phyloP scores from a whole-genome alignment of 305 asterid species.

The Solanum aculeatissimum region DNA sequence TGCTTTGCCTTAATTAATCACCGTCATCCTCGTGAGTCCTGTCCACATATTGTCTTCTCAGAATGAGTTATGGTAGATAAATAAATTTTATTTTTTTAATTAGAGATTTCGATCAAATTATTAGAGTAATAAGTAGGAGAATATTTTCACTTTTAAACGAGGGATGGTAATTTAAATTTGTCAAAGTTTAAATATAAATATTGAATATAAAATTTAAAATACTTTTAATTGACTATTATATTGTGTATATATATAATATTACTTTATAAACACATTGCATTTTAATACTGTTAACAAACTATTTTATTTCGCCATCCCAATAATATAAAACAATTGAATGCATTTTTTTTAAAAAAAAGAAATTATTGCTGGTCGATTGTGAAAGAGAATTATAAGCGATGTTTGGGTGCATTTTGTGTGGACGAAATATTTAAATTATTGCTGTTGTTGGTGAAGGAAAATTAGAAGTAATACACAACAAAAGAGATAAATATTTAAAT shows the following conservation, averaged over 20 bases:
- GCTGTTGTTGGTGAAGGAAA: neutral
- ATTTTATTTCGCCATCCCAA: neutral
- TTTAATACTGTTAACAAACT: neutral
- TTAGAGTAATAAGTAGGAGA: neutral
- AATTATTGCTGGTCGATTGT: neutral
- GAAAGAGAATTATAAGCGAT: neutral
- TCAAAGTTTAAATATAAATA: no score
- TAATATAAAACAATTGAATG: neutral
- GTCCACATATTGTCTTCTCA: neutral
- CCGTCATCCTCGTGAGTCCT: neutral
- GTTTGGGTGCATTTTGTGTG: neutral
- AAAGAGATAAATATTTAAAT: neutral
- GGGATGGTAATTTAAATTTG: no score
- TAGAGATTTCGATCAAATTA: no score
- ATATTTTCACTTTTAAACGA: no score
- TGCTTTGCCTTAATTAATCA: neutral
- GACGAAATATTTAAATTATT: neutral
- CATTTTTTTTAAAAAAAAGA: neutral
- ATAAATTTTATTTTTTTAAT: no score
- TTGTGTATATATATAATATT: neutral
- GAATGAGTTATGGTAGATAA: no score
- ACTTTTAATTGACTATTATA: neutral
- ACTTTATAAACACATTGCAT: neutral
- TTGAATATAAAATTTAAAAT: no score
- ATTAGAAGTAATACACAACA: neutral